These are phyloP conservation scores for Monosporascus sp. DNA, from an alignment of 2,329 filamentous ascomycete genomes.

Conservation along the genomic window DNA sequence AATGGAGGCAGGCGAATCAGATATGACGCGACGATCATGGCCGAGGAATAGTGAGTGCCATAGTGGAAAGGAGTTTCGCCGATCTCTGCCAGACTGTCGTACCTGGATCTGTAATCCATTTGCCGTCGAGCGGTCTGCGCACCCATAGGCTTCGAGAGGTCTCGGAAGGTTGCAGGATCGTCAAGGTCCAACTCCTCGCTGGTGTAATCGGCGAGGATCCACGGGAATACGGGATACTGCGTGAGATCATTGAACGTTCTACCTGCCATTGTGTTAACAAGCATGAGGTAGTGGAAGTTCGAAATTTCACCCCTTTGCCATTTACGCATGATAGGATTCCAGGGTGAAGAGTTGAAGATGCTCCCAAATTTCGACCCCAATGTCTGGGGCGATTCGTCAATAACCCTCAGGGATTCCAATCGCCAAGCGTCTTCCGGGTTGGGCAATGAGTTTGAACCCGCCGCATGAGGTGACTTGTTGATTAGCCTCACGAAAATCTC, in stretches of 20 bases:
- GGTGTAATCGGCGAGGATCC: slow-evolving; percentile 93
- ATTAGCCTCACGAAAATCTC: slow-evolving; percentile 74
- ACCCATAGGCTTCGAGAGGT: slow-evolving; percentile 94
- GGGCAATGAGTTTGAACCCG: slow-evolving; percentile 60
- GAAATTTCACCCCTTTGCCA: slow-evolving; percentile 95
- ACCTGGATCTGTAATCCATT: slow-evolving; percentile 74
- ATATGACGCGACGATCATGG: slow-evolving; percentile 97
- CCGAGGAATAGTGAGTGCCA: slow-evolving; percentile 96
- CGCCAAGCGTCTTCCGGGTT: slow-evolving; percentile 89
- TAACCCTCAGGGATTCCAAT: slow-evolving; percentile 72
- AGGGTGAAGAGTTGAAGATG: slow-evolving; percentile 78
- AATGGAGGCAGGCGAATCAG: slow-evolving; percentile 93
- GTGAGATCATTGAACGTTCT: slow-evolving; percentile 97
- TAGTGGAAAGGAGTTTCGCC: slow-evolving; percentile 93
- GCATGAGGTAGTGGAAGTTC: slow-evolving; percentile 98
- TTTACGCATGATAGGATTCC: slow-evolving; percentile 77
- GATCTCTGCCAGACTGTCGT: slow-evolving; percentile 85
- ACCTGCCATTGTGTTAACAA: slow-evolving; percentile 95
- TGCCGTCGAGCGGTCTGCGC: slow-evolving; percentile 76
- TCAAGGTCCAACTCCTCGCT: slow-evolving; percentile 86
- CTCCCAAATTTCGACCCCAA: slow-evolving; percentile 87
- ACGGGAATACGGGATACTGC: slow-evolving; percentile 96
- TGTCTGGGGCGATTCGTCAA: slow-evolving; percentile 53
- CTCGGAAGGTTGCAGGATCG: slow-evolving; percentile 79
- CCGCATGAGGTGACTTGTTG: slow-evolving; percentile 74